Evolutionary conservation across 164 flowering plant genomes (phyloP), one percentile per base, ranked within the genome.

Genomic region (Kingdonia uniflora): DNA sequence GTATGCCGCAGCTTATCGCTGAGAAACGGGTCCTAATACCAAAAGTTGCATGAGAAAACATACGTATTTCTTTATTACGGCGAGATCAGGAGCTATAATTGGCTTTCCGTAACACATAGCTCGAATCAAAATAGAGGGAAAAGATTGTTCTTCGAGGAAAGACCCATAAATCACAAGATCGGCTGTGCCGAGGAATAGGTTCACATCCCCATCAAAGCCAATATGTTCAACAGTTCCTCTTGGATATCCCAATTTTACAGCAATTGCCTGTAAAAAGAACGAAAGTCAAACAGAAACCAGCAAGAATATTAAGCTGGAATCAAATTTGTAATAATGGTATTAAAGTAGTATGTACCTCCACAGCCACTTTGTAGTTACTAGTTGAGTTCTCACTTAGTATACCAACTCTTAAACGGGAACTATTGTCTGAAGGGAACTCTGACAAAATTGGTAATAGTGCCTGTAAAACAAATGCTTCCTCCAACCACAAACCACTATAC

Each of bases 131-230:
- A 77, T 70, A n/a, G 79, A 71, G 7, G 99, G 99, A 72, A 94
- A 89, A 48, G 85, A 73, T 61, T 75, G 84, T 63, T 80, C 99
- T 65, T 94, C 99, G 41, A 74, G 82, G 67, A 87, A 94, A 4
- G 92, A 87, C 61, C 95, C 96, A 68, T 94, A 81, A 50, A 94
- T 70, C 49, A 94, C 96, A 67, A 94, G 66, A 72, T 85, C 83
- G 56, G 80, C 75, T 2, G 20, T 48, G 43, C 60, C 65, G 22
- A 94, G 70, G 56, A 74, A 56, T 33, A 57, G 52, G 54, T 71
- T 80, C 21, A 61, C 68, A 63, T 77, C 65, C 47, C 49, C 78
- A 70, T 77, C 80, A 58, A 61, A 43, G 58, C 77, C 67, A 58
- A 73, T 42, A 42, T 80, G 81, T 71, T 66, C 74, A 60, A 85